These are phyloP conservation scores for Oryza coarctata DNA, from an alignment of 176 grass and related monocot genomes.

Conservation along the genomic window DNA sequence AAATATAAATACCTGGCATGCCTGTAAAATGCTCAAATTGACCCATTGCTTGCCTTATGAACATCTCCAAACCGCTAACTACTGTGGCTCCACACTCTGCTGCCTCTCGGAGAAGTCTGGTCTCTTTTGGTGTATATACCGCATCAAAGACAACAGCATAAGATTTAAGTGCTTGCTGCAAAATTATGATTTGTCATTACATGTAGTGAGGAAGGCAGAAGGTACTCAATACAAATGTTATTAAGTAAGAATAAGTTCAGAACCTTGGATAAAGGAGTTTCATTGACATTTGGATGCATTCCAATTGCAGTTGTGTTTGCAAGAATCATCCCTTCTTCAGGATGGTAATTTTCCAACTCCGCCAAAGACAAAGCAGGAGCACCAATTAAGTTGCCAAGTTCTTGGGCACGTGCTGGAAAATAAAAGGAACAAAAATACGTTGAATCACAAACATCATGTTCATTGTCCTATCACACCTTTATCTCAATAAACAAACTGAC, in stretches of 20 bases:
- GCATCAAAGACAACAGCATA: conserved; percentile 93
- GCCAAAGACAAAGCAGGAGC: conserved; percentile 76
- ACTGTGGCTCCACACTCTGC: conserved; percentile 71
- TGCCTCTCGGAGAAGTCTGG: conserved; percentile 83
- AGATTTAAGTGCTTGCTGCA: conserved; percentile 82
- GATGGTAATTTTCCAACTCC: conserved; percentile 90
- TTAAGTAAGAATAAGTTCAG: not conserved
- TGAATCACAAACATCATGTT: not conserved
- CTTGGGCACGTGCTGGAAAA: conserved; percentile 71
- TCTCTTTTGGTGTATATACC: conserved; percentile 93
- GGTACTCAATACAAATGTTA: not conserved
- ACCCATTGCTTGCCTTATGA: conserved; percentile 89
- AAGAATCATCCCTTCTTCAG: conserved; percentile 93
- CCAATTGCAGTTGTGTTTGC: conserved; percentile 96
- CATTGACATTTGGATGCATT: conserved; percentile 89
- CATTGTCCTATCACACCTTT: conserved; percentile 12
- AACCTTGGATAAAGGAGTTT: conserved; percentile 94
- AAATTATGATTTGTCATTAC: conserved; percentile 20
- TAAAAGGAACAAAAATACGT: not conserved
- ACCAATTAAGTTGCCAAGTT: conserved; percentile 81
- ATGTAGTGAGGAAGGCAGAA: not conserved
- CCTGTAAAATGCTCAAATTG: conserved; percentile 93
- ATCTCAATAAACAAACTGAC: not conserved
- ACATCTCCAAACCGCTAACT: conserved; percentile 99
- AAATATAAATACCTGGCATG: conserved; percentile 68